Conservation (phyloP, 2,329 filamentous ascomycete species). For the Dothidotthia symphoricarpi region DNA sequence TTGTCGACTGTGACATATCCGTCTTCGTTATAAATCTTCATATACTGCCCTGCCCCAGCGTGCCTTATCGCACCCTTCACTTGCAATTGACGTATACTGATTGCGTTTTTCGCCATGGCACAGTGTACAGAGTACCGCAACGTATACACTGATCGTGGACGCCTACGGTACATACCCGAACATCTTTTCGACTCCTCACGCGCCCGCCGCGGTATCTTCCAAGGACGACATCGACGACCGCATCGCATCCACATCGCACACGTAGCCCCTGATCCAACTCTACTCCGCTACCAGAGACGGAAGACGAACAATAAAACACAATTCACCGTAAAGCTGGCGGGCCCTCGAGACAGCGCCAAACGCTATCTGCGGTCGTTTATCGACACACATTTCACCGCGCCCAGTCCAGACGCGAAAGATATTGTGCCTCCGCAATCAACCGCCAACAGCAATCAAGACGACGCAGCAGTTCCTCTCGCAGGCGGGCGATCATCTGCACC, state of each 20-base stretch:
- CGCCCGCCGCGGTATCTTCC: constrained; percentile 43
- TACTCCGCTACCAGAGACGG: constrained; percentile 25
- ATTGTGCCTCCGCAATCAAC: constrained; percentile 27
- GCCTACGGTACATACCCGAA: constrained; percentile 41
- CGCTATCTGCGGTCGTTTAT: constrained; percentile 51
- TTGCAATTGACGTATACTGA: constrained; percentile 30
- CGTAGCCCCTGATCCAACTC: constrained; percentile 46
- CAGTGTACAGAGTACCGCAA: constrained; percentile 34
- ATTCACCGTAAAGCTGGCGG: constrained; percentile 51
- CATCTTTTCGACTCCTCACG: constrained; percentile 28
- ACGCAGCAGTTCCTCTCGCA: constrained; percentile 28
- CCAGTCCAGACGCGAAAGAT: constrained; percentile 22
- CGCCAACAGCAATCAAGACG: constrained; percentile 30
- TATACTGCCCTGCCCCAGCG: constrained; percentile 3
- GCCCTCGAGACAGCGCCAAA: constrained; percentile 50
- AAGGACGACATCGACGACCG: constrained; percentile 53
- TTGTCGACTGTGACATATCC: constrained; percentile 14
- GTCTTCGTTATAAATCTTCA: constrained; percentile 20
- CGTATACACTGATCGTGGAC: constrained; percentile 41
- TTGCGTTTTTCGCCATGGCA: constrained; percentile 32
- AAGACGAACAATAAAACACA: constrained; percentile 37
- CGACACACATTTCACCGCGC: constrained; percentile 31
- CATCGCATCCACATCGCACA: constrained; percentile 58
- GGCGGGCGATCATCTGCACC: constrained; percentile 25
- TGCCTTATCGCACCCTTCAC: constrained; percentile 8